Evolutionary conservation across 2,329 filamentous ascomycete species (phyloP).

Genomic region (Phyllosticta citrichinensis): DNA sequence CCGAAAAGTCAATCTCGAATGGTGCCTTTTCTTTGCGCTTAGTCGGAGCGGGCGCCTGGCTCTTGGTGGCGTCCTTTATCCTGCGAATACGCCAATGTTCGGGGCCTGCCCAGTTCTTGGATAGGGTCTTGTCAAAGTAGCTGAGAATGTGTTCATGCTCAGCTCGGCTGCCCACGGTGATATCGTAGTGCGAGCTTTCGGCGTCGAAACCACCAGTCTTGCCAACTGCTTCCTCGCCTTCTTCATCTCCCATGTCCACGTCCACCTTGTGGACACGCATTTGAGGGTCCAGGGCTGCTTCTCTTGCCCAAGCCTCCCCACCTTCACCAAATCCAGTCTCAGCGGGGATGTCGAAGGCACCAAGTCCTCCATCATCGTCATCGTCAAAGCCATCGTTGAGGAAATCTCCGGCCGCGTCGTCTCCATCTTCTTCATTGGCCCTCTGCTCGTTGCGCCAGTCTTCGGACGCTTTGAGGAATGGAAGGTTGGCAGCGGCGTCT

Average conservation of each 20-base stretch:
- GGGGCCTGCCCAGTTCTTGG: slow-evolving; percentile 97
- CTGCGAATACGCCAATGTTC: slow-evolving; percentile 96
- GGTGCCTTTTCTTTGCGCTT: slow-evolving; percentile 90
- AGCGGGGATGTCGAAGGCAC: slow-evolving; percentile 46
- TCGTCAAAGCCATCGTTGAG: slow-evolving; percentile 75
- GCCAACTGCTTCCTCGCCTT: slow-evolving; percentile 37
- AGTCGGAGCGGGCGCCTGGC: slow-evolving; percentile 44
- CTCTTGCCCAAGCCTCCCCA: slow-evolving; percentile 88
- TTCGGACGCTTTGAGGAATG: slow-evolving; percentile 80
- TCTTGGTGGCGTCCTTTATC: slow-evolving; percentile 66
- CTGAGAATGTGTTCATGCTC: slow-evolving; percentile 93
- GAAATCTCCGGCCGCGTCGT: slow-evolving; percentile 65
- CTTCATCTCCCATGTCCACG: slow-evolving; percentile 45
- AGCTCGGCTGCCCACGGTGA: slow-evolving; percentile 55
- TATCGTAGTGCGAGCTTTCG: slow-evolving; percentile 61
- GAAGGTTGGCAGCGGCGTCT: slow-evolving; percentile 76
- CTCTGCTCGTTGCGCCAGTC: slow-evolving; percentile 70
- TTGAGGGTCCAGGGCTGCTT: slow-evolving; percentile 78
- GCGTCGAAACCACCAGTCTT: slow-evolving; percentile 50
- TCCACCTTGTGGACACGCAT: slow-evolving; percentile 66
- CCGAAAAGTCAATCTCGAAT: slow-evolving; percentile 85
- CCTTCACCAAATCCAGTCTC: slow-evolving; percentile 89
- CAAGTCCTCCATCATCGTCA: slow-evolving; percentile 60
- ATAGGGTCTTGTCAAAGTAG: slow-evolving; percentile 92
- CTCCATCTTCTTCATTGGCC: slow-evolving; percentile 44